These are phyloP conservation scores for Geranomyces michiganensis DNA, from an alignment of 192 early-diverging fungal species.

Conservation along the genomic window DNA sequence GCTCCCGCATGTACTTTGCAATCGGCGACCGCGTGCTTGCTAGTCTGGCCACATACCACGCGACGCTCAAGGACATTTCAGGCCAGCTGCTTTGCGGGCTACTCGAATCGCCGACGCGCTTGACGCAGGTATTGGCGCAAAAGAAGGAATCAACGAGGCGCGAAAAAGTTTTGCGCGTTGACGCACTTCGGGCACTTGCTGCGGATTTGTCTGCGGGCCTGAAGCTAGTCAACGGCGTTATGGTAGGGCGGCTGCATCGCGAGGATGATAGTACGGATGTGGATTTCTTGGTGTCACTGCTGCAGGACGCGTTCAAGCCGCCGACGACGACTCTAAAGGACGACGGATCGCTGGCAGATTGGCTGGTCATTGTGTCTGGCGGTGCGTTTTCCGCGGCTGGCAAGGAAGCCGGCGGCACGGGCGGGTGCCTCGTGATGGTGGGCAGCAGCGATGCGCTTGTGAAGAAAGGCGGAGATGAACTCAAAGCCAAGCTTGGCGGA, in stretches of 20 bases:
- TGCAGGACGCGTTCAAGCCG: slow-evolving; percentile 10
- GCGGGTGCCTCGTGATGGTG: slow-evolving; percentile 3
- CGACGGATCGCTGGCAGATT: neutral
- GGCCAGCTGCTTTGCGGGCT: neutral
- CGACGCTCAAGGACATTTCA: slow-evolving; percentile 1
- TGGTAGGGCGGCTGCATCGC: neutral
- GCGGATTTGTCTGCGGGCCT: neutral
- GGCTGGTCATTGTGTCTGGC: neutral
- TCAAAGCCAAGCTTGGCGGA: neutral
- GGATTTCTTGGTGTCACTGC: neutral
- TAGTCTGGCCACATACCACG: neutral
- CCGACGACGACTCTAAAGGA: neutral
- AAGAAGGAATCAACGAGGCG: neutral
- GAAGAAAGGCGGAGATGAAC: neutral
- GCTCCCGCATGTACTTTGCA: slow-evolving; percentile 69
- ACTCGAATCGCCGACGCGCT: neutral
- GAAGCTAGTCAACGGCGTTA: neutral
- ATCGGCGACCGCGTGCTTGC: slow-evolving; percentile 62
- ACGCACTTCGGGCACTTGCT: neutral
- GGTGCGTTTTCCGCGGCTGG: neutral
- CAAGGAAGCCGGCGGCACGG: neutral
- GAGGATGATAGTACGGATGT: slow-evolving; percentile 2
- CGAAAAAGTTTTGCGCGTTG: slow-evolving; percentile 4
- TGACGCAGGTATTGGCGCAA: neutral
- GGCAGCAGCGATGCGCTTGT: neutral